phyloP scores from a whole-genome alignment of 495 filamentous ascomycete species.

The Daldinia childiae region DNA sequence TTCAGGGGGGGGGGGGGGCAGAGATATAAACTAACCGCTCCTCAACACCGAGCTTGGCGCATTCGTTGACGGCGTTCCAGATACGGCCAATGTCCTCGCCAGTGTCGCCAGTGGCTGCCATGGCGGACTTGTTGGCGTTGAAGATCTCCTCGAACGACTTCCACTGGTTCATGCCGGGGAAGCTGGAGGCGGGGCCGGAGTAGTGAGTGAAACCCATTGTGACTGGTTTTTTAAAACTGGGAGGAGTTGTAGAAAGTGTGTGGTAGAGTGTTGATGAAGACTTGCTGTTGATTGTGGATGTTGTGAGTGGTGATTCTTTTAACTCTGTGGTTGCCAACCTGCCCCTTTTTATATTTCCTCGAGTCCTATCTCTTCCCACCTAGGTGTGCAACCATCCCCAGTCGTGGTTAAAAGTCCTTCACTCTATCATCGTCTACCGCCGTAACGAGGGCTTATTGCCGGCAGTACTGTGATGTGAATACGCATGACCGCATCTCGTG shows the following conservation, averaged over 20 bases:
- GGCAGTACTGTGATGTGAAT: slow-evolving; percentile 4
- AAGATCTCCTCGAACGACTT: slow-evolving; percentile 51
- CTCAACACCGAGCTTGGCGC: slow-evolving; percentile 52
- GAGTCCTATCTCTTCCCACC: background rate
- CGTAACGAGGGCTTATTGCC: slow-evolving; percentile 15
- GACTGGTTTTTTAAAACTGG: slow-evolving; percentile 10
- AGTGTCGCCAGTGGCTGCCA: slow-evolving; percentile 48
- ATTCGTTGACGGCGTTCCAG: slow-evolving; percentile 44
- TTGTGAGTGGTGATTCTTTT: slow-evolving; percentile 23
- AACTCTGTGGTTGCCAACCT: background rate
- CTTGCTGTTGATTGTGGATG: slow-evolving; percentile 21
- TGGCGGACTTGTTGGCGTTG: slow-evolving; percentile 48
- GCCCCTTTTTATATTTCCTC: slow-evolving; percentile 25
- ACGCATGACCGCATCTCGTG: slow-evolving; percentile 29
- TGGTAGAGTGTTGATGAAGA: slow-evolving; percentile 5
- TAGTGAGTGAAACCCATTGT: slow-evolving; percentile 44
- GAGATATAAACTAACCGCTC: slow-evolving; percentile 45
- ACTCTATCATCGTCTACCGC: background rate
- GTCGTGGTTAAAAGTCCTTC: background rate
- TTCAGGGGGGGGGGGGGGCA: background rate
- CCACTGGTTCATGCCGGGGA: slow-evolving; percentile 50
- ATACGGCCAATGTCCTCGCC: slow-evolving; percentile 51
- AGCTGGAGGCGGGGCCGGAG: slow-evolving; percentile 49
- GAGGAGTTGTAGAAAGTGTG: background rate
- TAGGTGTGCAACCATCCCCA: background rate